Base-by-base conservation (phyloP, 257 asterid genomes). In the Solanum medicagineum region DNA sequence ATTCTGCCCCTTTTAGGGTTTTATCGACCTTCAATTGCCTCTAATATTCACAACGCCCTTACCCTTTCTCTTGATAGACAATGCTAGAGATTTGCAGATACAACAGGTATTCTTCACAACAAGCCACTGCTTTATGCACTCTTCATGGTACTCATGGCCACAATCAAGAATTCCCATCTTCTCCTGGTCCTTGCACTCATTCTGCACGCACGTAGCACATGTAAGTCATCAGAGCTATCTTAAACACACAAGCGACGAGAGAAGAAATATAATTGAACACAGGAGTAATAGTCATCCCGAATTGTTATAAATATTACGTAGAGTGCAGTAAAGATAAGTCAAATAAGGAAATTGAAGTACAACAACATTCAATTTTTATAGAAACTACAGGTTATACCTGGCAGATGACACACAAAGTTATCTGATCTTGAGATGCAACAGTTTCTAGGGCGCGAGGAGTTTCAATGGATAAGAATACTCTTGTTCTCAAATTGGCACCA, bases 81-180 rank as follows among this genome's bases (percentile, higher is more conserved):
- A 86, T 69, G 93, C 98, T n/a, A 90, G 73, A 22, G 96, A 90
- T 88, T 94, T 95, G 96, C 95, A 95, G 8, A 95, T 92, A 1
- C 97, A 94, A 54, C 98, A 94, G 8, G 87, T 81, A 55, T 94
- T 94, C 91, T 94, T 95, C 89, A 91, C 80, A 24, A 86, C 84
- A 88, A 95, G 88, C 98, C 96, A 95, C 86, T 91, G 92, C 90
- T 84, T 91, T 47, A 94, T 80, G 91, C 98, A 95, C 15, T 88
- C 96, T 3, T 69, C 90, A 84, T 95, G 98, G 83, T 92, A 94
- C 83, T 93, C 96, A n/a, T 95, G 98, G 24, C 93, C 90, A 51
- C 98, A 95, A 19, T 91, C 91, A 10, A 94, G 92, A 3, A 85
- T 84, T 69, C 94, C 97, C 1, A 94, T 69, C 79, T 66, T 88